These are phyloP conservation scores for Fulvia fulva DNA, from an alignment of 2,329 filamentous ascomycete species.

Conservation along the genomic window DNA sequence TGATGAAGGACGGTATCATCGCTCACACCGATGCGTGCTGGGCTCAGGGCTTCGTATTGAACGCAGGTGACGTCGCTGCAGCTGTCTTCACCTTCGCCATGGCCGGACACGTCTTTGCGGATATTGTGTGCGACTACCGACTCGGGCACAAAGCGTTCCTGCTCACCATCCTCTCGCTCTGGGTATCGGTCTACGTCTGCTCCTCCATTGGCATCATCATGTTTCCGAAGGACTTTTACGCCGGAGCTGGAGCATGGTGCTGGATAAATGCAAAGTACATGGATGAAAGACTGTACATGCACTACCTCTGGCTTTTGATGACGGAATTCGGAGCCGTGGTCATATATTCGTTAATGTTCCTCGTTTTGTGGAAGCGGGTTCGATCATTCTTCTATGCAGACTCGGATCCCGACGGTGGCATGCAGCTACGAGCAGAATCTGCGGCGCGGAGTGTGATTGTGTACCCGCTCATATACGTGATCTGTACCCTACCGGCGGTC, in stretches of 20 bases:
- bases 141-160: constrained; percentile 51
- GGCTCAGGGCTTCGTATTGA: constrained; percentile 59
- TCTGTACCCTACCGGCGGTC: constrained; percentile 63
- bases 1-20: constrained; percentile 49
- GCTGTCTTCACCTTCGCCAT: constrained; percentile 64
- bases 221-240: constrained; percentile 49
- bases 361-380: constrained; percentile 38
- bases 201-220: constrained; percentile 49
- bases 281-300: constrained; percentile 54
- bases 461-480: constrained; percentile 63
- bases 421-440: constrained; percentile 34
- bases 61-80: constrained; percentile 60
- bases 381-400: constrained; percentile 35
- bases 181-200: constrained; percentile 58
- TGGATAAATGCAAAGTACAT: constrained; percentile 57
- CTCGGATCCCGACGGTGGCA: constrained; percentile 9
- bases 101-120: constrained; percentile 61
- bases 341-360: constrained; percentile 44
- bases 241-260: constrained; percentile 63
- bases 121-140: constrained; percentile 54
- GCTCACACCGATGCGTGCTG: constrained; percentile 54
- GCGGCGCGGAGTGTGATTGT: constrained; percentile 56
- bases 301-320: constrained; percentile 61
- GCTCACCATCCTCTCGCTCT: constrained; percentile 45
- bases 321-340: constrained; percentile 50